These are phyloP conservation scores for Carex parvula DNA, from an alignment of 176 grass and related monocot species.

Conservation along the genomic window DNA sequence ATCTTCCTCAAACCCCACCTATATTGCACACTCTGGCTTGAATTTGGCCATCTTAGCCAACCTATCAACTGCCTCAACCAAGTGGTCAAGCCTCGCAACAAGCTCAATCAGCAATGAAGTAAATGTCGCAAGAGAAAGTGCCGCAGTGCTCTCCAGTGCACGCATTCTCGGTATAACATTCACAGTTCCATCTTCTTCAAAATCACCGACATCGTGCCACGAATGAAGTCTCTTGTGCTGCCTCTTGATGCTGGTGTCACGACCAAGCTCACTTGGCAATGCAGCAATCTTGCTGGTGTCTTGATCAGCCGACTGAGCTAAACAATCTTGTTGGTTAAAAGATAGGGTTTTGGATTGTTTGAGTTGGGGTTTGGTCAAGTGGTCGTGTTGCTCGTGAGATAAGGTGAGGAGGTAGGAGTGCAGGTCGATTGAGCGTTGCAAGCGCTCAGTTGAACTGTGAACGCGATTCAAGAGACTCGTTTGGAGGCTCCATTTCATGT, in stretches of 20 bases:
- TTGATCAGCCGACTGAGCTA: constrained; percentile 21
- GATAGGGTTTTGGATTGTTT: constrained; percentile 41
- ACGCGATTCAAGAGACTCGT: constrained; percentile 56
- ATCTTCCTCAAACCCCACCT: not conserved
- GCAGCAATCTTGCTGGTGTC: constrained; percentile 18
- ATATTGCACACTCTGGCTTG: constrained; percentile 46
- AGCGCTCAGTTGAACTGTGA: constrained; percentile 53
- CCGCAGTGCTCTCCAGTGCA: constrained; percentile 66
- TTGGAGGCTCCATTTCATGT: constrained; percentile 68
- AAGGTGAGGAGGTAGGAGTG: constrained; percentile 71
- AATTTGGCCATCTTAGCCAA: constrained; percentile 60
- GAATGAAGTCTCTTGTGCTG: constrained; percentile 70
- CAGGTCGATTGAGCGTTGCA: constrained; percentile 63
- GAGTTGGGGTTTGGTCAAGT: constrained; percentile 24
- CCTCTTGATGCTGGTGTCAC: constrained; percentile 58
- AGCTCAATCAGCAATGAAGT: constrained; percentile 75
- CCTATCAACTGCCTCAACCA: constrained; percentile 75
- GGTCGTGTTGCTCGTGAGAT: constrained; percentile 27
- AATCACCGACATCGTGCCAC: constrained; percentile 50
- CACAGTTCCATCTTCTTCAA: constrained; percentile 34
- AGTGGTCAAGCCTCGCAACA: constrained; percentile 67
- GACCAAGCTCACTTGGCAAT: constrained; percentile 34
- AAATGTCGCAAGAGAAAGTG: constrained; percentile 58
- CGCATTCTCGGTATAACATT: constrained; percentile 50
- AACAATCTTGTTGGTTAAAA: constrained; percentile 36